phyloP scores from a whole-genome alignment of 352 stramenopile genomes.

The Aphanomyces cochlioides region DNA sequence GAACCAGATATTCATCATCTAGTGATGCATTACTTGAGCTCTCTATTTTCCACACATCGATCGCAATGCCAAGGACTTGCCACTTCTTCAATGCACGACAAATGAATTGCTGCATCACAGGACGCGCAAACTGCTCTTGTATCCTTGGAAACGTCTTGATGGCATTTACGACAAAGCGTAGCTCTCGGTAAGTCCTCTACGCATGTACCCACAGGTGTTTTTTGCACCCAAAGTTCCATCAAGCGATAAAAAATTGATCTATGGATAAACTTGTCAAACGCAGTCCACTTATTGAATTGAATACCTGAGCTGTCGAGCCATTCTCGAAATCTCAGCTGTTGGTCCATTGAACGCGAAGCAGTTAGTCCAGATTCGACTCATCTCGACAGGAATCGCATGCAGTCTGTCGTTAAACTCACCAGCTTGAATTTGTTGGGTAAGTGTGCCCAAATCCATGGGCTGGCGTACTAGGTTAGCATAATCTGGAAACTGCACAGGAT shows the following conservation, averaged over 20 bases:
- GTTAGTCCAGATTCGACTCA: constrained; percentile 80
- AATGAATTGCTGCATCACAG: constrained; percentile 79
- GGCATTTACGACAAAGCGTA: constrained; percentile 65
- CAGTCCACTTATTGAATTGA: constrained; percentile 33
- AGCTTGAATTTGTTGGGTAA: constrained; percentile 27
- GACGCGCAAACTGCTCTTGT: constrained; percentile 81
- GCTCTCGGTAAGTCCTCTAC: constrained; percentile 54
- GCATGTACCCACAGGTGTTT: constrained; percentile 50
- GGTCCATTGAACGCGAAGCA: constrained; percentile 82
- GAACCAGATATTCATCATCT: too few species aligned
- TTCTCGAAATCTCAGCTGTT: constrained; percentile 76
- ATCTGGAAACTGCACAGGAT: constrained; percentile 29
- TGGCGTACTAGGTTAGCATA: constrained; percentile 18
- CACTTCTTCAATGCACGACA: constrained; percentile 65
- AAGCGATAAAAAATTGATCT: constrained; percentile 66
- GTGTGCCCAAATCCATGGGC: constrained; percentile 32
- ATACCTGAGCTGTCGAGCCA: constrained; percentile 72
- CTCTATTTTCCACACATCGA: constrained; percentile 39
- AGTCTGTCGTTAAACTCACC: constrained; percentile 60
- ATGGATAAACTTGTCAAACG: background rate
- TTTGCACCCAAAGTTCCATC: constrained; percentile 69
- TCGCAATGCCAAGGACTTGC: constrained; percentile 81
- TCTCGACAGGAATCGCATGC: constrained; percentile 53
- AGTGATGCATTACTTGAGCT: constrained; percentile 16
- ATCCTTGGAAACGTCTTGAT: constrained; percentile 58